Conservation (phyloP, 2,329 filamentous ascomycete species). For the Pseudogymnoascus sp. region DNA sequence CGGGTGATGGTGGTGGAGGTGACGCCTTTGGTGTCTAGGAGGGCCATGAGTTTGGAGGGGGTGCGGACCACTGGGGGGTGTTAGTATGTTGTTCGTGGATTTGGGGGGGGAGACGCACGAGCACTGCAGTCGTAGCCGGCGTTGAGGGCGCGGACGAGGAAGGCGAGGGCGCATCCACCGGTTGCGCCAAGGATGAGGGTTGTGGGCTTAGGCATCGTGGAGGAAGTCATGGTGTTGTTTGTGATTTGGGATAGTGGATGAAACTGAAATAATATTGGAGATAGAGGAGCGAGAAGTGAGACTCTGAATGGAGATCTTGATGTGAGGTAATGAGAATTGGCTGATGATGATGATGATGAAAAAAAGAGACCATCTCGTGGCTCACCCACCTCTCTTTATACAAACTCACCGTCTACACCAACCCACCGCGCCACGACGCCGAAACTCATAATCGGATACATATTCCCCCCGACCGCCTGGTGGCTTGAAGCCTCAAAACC, state of each 20-base stretch:
- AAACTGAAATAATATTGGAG: background rate
- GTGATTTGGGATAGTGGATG: background rate
- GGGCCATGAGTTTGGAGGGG: slow-evolving; percentile 39
- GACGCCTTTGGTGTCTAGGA: slow-evolving; percentile 23
- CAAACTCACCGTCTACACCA: background rate
- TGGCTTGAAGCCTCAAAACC: background rate
- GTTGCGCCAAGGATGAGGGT: slow-evolving; percentile 48
- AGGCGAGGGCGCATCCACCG: slow-evolving; percentile 40
- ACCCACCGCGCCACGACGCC: background rate
- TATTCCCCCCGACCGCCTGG: background rate
- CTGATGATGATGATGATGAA: background rate
- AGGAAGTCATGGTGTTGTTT: background rate
- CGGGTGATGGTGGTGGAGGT: slow-evolving; percentile 18
- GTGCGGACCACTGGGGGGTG: slow-evolving; percentile 35
- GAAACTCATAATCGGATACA: background rate
- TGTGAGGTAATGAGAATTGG: background rate
- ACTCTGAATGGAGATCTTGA: background rate
- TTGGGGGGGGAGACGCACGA: slow-evolving; percentile 1
- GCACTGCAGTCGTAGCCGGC: slow-evolving; percentile 41
- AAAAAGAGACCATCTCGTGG: background rate
- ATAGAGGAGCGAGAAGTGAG: background rate
- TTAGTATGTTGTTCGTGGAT: background rate
- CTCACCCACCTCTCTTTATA: background rate
- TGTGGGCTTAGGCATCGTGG: slow-evolving; percentile 27
- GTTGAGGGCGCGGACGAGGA: slow-evolving; percentile 38